Evolutionary conservation across 208 protist species (phyloP).

Genomic region (Acanthamoeba healyi): DNA sequence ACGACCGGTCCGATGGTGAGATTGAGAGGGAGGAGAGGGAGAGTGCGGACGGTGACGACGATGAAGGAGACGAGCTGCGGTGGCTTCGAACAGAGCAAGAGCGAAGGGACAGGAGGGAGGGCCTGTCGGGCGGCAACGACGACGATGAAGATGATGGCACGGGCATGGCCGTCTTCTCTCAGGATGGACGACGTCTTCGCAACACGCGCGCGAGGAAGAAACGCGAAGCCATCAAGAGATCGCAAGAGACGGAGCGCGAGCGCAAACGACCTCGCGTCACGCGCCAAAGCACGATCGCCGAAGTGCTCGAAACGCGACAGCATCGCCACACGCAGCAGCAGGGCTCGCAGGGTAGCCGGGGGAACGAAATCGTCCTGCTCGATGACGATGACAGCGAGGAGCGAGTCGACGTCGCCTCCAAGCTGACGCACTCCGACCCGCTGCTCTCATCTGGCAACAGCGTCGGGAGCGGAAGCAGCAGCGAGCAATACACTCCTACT

Average conservation of each 20-base stretch:
- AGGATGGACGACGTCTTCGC: constrained; percentile 3
- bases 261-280: not conserved
- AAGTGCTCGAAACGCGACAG: not conserved
- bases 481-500: constrained; percentile 41
- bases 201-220: constrained; percentile 31
- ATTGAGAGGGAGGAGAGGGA: not conserved
- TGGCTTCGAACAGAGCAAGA: not conserved
- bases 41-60: not conserved
- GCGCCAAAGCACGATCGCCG: constrained; percentile 27
- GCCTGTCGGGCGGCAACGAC: not conserved
- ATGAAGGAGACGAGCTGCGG: not conserved
- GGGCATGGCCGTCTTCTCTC: constrained; percentile 3
- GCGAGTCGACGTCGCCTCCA: no score
- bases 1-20: constrained; percentile 1
- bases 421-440: no score
- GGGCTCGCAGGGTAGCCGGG: no score
- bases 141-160: constrained; percentile 25
- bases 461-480: constrained; percentile 4
- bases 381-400: not conserved
- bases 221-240: not conserved
- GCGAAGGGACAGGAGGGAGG: not conserved
- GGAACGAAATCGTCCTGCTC: not conserved
- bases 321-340: not conserved
- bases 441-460: not conserved
- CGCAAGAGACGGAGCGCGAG: not conserved